Percentiles rank a stretch among this genome's conserved stretches.
Evolutionary conservation across 2,329 filamentous ascomycete species (phyloP).

Genomic region (Huntiella bhutanensis): DNA sequence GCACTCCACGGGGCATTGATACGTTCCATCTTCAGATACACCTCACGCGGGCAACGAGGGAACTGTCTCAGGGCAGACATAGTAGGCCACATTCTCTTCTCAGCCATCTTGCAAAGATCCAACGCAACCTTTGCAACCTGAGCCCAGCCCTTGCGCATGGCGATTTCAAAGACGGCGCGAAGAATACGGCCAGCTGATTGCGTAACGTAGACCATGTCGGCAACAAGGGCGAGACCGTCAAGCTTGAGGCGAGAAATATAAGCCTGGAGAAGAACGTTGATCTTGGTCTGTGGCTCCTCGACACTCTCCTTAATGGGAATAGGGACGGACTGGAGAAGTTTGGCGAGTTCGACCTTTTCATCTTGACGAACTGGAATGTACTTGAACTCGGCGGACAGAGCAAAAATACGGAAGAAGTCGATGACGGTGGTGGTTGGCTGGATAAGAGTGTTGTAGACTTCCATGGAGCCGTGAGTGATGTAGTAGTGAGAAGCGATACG

Average conservation of each 20-base stretch:
- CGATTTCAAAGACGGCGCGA: constrained; percentile 88
- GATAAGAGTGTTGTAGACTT: constrained; percentile 88
- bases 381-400: constrained; percentile 94
- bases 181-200: constrained; percentile 94
- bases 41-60: constrained; percentile 59
- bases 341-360: constrained; percentile 89
- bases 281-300: constrained; percentile 91
- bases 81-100: constrained; percentile 98
- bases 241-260: constrained; percentile 91
- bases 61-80: constrained; percentile 95
- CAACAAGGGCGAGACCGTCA: constrained; percentile 88
- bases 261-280: constrained; percentile 90
- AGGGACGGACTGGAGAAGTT: constrained; percentile 73
- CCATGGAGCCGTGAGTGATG: constrained; percentile 90
- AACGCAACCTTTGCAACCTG: constrained; percentile 81
- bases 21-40: constrained; percentile 79
- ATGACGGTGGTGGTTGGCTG: constrained; percentile 85
- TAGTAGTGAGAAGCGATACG: constrained; percentile 97
- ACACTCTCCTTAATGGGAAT: constrained; percentile 96
- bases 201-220: constrained; percentile 95
- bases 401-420: constrained; percentile 90
- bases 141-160: constrained; percentile 92
- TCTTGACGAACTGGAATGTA: constrained; percentile 96
- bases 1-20: constrained; percentile 86
- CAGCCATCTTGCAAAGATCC: constrained; percentile 95